phyloP scores from a whole-genome alignment of 1,284 basidiomycete genomes.

The Ceratobasidium sp. region DNA sequence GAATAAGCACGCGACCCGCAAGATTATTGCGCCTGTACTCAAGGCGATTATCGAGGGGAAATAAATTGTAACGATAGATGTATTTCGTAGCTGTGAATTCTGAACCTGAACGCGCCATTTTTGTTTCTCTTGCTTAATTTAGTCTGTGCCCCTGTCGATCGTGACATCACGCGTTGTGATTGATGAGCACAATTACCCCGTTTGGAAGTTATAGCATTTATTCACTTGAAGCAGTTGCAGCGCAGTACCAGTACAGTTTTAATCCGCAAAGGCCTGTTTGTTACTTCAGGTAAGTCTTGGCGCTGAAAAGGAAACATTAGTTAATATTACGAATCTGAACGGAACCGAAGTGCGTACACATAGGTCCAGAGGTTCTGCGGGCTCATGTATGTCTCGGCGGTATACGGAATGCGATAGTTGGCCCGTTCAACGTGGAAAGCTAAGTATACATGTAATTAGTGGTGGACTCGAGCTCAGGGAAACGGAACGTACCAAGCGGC shows the following conservation, averaged over 20 bases:
- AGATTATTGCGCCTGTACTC: conserved; percentile 79
- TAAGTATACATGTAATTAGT: conserved; percentile 48
- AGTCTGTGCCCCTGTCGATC: too few species aligned
- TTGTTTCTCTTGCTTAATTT: too few species aligned
- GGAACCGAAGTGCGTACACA: conserved; percentile 53
- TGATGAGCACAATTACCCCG: too few species aligned
- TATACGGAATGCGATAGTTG: conserved; percentile 60
- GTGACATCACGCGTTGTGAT: too few species aligned
- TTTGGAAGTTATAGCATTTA: neutral
- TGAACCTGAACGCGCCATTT: too few species aligned
- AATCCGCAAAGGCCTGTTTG: too few species aligned
- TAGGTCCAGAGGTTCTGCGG: conserved; percentile 66
- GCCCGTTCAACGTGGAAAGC: neutral
- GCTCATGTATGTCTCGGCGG: conserved; percentile 66
- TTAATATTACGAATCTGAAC: neutral
- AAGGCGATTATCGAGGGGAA: conserved; percentile 52
- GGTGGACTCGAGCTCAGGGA: conserved; percentile 42
- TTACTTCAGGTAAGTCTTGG: neutral
- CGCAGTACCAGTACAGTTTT: too few species aligned
- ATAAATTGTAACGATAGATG: too few species aligned
- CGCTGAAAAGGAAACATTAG: neutral
- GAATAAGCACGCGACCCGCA: conserved; percentile 76
- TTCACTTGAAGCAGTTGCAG: neutral
- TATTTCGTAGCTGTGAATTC: too few species aligned
- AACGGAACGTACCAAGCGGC: neutral